Evolutionary conservation across 1,139 yeast genomes (phyloP).

Genomic region (Kurtzmaniella quercitrusa): DNA sequence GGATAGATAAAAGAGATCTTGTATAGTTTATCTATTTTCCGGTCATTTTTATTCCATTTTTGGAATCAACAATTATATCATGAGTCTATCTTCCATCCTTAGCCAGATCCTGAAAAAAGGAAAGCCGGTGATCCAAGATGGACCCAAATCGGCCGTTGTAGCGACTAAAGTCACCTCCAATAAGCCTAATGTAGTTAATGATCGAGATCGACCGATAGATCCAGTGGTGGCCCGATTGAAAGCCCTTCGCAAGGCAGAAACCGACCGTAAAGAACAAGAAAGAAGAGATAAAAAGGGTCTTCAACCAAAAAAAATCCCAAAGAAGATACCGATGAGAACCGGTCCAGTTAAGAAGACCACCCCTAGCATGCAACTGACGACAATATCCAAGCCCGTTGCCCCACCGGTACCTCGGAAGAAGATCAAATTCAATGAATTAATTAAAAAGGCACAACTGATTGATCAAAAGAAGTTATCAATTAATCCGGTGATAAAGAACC

Average conservation of each 20-base stretch:
- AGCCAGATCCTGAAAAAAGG: constrained; percentile 1
- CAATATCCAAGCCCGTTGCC: not conserved
- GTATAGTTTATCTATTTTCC: no score
- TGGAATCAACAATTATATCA: no score
- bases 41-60: no score
- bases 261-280: constrained; percentile 37
- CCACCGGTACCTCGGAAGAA: constrained; percentile 33
- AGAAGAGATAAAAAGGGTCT: constrained; percentile 31
- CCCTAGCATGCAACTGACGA: constrained; percentile 4
- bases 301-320: constrained; percentile 16
- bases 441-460: constrained; percentile 65
- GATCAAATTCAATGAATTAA: constrained; percentile 57
- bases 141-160: not conserved
- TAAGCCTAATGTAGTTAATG: not conserved
- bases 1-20: no score
- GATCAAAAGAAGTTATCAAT: constrained; percentile 41
- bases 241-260: constrained; percentile 58
- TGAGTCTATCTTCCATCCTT: not conserved
- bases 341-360: not conserved
- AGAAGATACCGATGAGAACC: constrained; percentile 6
- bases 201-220: constrained; percentile 22
- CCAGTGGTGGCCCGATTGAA: constrained; percentile 60
- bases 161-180: not conserved
- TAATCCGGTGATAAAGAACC: constrained; percentile 8
- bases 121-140: not conserved